phyloP scores from a whole-genome alignment of 2,329 filamentous ascomycete species.

The Phoma sp. region DNA sequence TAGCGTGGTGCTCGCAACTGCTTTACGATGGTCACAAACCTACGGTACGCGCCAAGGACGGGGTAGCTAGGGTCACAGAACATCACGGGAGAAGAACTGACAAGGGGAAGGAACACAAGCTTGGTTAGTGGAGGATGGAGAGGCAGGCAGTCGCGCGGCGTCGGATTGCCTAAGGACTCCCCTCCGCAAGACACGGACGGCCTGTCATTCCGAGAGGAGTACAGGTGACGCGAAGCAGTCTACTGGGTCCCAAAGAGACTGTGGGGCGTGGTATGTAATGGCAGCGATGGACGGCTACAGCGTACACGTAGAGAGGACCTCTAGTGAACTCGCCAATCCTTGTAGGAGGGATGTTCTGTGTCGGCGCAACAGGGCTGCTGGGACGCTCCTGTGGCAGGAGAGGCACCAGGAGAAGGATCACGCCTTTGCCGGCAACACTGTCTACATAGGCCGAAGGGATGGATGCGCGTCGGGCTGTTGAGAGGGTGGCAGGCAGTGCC shows the following conservation, averaged over 20 bases:
- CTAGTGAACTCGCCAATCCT: neutral
- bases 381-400: neutral
- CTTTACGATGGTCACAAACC: neutral
- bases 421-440: neutral
- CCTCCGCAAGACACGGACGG: neutral
- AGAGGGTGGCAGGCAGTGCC: neutral
- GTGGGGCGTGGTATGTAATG: neutral
- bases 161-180: neutral
- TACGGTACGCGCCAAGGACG: neutral
- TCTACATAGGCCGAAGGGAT: neutral
- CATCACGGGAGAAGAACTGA: neutral
- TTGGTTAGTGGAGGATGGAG: neutral
- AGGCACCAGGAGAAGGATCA: neutral
- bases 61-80: neutral
- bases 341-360: neutral
- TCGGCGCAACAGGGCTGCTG: neutral
- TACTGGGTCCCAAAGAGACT: neutral
- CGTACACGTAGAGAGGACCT: neutral
- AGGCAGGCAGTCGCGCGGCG: neutral
- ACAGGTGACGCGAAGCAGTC: neutral
- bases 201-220: neutral
- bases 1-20: neutral
- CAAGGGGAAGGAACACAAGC: neutral
- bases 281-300: neutral
- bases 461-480: neutral